A percentile compares a stretch with the other conserved stretches of the same genome.
Conservation (phyloP, 1,139 yeast genomes). For the Yamadazyma jaroonii region DNA sequence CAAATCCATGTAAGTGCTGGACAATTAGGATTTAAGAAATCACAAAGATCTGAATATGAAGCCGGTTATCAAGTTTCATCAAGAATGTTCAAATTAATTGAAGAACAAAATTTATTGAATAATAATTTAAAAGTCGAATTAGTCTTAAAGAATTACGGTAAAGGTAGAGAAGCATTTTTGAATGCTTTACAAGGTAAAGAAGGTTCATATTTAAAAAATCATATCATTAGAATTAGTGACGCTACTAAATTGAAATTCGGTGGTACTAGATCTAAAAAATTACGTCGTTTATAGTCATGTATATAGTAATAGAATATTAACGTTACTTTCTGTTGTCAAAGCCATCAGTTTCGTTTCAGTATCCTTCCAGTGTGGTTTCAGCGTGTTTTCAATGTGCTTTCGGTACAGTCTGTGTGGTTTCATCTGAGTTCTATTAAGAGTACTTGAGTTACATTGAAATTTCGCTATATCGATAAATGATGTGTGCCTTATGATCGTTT, state of each 20-base stretch:
- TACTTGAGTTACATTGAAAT: too few species aligned
- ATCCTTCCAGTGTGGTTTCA: too few species aligned
- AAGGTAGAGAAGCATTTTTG: slow-evolving; percentile 84
- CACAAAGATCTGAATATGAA: slow-evolving; percentile 87
- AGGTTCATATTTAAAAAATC: slow-evolving; percentile 65
- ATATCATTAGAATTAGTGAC: slow-evolving; percentile 70
- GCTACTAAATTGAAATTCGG: slow-evolving; percentile 84
- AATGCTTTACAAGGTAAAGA: slow-evolving; percentile 88
- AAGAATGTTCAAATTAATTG: slow-evolving; percentile 67
- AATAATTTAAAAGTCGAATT: slow-evolving; percentile 64
- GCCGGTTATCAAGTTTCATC: slow-evolving; percentile 89
- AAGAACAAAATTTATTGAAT: slow-evolving; percentile 51
- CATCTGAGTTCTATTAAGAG: too few species aligned
- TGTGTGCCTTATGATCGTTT: too few species aligned
- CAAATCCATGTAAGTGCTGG: slow-evolving; percentile 69
- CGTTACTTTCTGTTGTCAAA: too few species aligned
- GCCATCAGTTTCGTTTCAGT: too few species aligned
- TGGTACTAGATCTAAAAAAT: slow-evolving; percentile 83
- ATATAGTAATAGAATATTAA: not conserved
- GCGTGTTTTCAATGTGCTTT: too few species aligned
- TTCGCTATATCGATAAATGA: too few species aligned
- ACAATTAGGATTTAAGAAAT: slow-evolving; percentile 70
- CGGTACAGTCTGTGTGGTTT: too few species aligned
- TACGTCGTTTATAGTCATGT: slow-evolving; percentile 61
- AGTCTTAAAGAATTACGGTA: slow-evolving; percentile 77